Evolutionary conservation across 2,329 filamentous ascomycete species (phyloP).

Genomic region (Teratosphaeria gauchensis): DNA sequence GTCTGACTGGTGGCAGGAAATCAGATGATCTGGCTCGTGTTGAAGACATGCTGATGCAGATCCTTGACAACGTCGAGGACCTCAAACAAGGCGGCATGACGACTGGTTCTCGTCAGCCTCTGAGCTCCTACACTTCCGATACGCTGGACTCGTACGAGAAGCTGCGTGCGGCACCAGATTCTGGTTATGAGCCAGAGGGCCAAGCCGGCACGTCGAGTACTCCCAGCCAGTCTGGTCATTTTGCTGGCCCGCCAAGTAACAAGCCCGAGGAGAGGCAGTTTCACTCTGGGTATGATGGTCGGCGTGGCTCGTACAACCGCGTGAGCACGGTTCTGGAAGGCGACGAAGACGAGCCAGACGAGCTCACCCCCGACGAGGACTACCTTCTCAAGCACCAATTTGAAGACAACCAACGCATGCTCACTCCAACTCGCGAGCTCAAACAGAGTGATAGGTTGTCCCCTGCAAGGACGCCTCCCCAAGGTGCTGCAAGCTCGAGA

Average conservation of each 20-base stretch:
- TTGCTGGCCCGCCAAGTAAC: constrained; percentile 28
- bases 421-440: constrained; percentile 51
- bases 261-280: constrained; percentile 25
- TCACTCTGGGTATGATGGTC: constrained; percentile 43
- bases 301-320: constrained; percentile 58
- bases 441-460: constrained; percentile 27
- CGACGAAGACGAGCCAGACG: constrained; percentile 62
- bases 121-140: constrained; percentile 20
- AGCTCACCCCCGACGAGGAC: constrained; percentile 41
- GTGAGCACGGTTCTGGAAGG: constrained; percentile 84
- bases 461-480: constrained; percentile 43
- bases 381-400: constrained; percentile 44
- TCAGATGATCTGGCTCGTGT: constrained; percentile 54
- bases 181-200: constrained; percentile 75
- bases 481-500: constrained; percentile 29
- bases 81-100: constrained; percentile 31
- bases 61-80: constrained; percentile 82
- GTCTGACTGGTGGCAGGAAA: constrained; percentile 69
- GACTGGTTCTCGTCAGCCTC: constrained; percentile 9
- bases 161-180: constrained; percentile 57
- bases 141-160: constrained; percentile 62
- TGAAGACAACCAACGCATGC: constrained; percentile 49
- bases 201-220: constrained; percentile 66
- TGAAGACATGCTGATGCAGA: constrained; percentile 60
- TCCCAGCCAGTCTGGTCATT: constrained; percentile 65